A percentile compares a stretch with the other conserved stretches of the same genome.
Evolutionary conservation across 1,284 basidiomycete species (phyloP).

Genomic region (Hemileia vastatrix): DNA sequence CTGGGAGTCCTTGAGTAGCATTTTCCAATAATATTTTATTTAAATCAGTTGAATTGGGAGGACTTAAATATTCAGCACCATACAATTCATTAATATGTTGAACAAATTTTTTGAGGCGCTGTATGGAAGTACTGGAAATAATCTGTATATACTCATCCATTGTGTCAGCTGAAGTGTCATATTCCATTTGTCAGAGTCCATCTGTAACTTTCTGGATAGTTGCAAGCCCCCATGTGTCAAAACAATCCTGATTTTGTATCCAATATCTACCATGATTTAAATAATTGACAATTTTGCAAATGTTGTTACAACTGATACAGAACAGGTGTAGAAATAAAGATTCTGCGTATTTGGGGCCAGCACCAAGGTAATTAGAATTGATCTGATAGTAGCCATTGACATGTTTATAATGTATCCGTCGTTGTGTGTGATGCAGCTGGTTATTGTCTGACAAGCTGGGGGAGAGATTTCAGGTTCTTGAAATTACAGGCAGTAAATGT

Average conservation of each 20-base stretch:
- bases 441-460: too few relatives aligned
- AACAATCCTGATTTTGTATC: background rate
- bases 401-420: too few relatives aligned
- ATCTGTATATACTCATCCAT: constrained; percentile 4
- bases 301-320: background rate
- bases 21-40: background rate
- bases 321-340: background rate
- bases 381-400: too few relatives aligned
- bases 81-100: background rate
- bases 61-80: background rate
- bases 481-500: too few relatives aligned
- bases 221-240: background rate
- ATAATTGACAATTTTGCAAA: background rate
- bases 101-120: background rate
- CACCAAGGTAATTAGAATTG: too few relatives aligned
- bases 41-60: background rate
- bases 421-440: too few relatives aligned
- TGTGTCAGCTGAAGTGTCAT: background rate
- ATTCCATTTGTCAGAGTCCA: background rate
- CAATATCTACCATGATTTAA: constrained; percentile 9
- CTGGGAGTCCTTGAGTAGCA: background rate
- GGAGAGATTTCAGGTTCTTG: too few relatives aligned
- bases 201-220: background rate
- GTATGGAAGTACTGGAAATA: background rate
- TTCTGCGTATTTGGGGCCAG: too few relatives aligned